A percentile compares a stretch with the other conserved stretches of the same genome.
Conservation (phyloP, 441 rosid genomes). For the Raphanus hybrid region DNA sequence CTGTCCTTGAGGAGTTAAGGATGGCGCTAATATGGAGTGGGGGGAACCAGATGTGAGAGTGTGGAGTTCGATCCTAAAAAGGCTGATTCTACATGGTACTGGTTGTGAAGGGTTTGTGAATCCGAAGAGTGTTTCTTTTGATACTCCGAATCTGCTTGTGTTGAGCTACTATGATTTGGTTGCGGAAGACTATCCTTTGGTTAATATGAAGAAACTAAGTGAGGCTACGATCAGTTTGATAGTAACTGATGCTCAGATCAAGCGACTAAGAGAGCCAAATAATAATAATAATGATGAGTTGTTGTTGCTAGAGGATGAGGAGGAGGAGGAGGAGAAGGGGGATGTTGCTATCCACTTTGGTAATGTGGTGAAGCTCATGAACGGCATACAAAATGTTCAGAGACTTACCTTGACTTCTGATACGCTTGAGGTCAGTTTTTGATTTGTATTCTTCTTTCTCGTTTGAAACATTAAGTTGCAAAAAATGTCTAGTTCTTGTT, state of each 20-base stretch:
- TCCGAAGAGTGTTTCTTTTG: conserved; percentile 27
- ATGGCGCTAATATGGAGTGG: conserved; percentile 16
- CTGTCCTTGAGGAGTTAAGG: conserved; percentile 14
- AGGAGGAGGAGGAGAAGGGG: no score
- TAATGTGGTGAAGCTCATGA: conserved; percentile 32
- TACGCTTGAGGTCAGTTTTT: conserved; percentile 26
- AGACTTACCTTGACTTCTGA: background rate
- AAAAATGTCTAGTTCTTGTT: background rate
- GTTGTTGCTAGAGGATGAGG: background rate
- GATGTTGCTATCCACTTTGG: background rate
- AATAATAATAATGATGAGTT: background rate
- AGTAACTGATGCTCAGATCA: background rate
- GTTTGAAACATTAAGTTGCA: background rate
- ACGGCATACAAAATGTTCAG: conserved; percentile 7
- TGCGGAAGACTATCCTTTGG: conserved; percentile 28
- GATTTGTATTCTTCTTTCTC: background rate
- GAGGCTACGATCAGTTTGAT: conserved; percentile 7
- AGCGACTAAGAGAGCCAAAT: conserved; percentile 14
- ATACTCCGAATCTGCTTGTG: conserved; percentile 27
- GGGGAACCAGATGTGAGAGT: background rate
- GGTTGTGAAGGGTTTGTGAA: background rate
- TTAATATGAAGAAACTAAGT: conserved; percentile 1
- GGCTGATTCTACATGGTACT: background rate
- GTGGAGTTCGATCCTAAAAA: conserved; percentile 9
- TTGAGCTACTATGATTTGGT: conserved; percentile 16